Conservation (phyloP, 2,329 filamentous ascomycete genomes). For the Fusarium kyushuense region DNA sequence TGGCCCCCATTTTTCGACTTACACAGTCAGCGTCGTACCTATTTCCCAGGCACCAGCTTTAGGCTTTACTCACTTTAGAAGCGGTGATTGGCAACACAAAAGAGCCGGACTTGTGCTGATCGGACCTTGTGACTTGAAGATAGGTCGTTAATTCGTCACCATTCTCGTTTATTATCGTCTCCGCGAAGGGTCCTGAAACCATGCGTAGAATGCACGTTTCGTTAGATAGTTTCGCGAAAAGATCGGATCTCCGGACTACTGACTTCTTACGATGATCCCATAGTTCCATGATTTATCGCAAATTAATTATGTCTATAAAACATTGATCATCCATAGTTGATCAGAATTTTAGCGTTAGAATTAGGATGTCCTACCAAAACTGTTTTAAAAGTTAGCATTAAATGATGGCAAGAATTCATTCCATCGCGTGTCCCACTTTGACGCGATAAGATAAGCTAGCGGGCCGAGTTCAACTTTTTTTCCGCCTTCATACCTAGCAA, state of each 20-base stretch:
- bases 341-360: not conserved
- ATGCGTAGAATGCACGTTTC: not conserved
- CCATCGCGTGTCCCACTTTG: slow-evolving; percentile 4
- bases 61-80: slow-evolving; percentile 25
- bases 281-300: not conserved
- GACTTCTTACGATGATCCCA: not conserved
- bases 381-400: not conserved
- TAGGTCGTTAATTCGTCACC: slow-evolving; percentile 35
- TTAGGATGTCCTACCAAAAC: not conserved
- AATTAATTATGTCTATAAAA: not conserved
- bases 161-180: slow-evolving; percentile 27
- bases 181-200: slow-evolving; percentile 4
- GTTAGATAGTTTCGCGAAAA: slow-evolving; percentile 13
- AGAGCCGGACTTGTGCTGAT: slow-evolving; percentile 16
- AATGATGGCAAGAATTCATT: slow-evolving; percentile 4
- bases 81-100: slow-evolving; percentile 37
- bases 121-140: slow-evolving; percentile 35
- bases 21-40: slow-evolving; percentile 39
- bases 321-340: not conserved
- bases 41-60: slow-evolving; percentile 36
- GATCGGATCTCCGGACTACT: not conserved
- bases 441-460: slow-evolving; percentile 20
- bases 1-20: slow-evolving; percentile 36
- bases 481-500: slow-evolving; percentile 6
- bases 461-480: slow-evolving; percentile 46